These are phyloP conservation scores for Ganoderma resinaceum DNA, from an alignment of 1,284 basidiomycete species.

Conservation along the genomic window DNA sequence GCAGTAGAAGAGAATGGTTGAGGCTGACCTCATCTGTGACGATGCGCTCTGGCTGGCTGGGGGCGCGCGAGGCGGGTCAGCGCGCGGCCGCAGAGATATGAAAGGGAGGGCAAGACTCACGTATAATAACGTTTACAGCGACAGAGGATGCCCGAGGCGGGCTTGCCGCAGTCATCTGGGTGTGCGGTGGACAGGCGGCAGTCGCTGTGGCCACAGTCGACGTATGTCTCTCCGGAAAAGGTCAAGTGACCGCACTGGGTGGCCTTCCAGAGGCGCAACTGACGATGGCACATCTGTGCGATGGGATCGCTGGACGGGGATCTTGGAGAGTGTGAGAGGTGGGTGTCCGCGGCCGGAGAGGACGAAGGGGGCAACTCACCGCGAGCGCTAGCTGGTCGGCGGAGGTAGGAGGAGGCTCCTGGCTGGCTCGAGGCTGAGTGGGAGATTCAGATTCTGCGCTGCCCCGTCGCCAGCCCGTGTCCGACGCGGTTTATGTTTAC, in stretches of 20 bases:
- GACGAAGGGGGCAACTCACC: slow-evolving; percentile 34
- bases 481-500: slow-evolving; percentile 26
- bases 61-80: slow-evolving; percentile 11
- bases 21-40: slow-evolving; percentile 37
- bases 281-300: slow-evolving; percentile 68
- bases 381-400: slow-evolving; percentile 54
- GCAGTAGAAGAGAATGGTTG: not conserved
- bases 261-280: slow-evolving; percentile 59
- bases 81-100: not conserved
- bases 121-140: slow-evolving; percentile 68
- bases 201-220: slow-evolving; percentile 57
- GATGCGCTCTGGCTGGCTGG: slow-evolving; percentile 42
- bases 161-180: slow-evolving; percentile 50
- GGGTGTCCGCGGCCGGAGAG: not conserved
- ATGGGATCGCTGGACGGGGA: slow-evolving; percentile 23
- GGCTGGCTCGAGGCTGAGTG: slow-evolving; percentile 30
- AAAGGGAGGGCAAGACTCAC: slow-evolving; percentile 42
- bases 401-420: slow-evolving; percentile 28
- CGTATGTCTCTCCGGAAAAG: slow-evolving; percentile 53
- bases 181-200: slow-evolving; percentile 61
- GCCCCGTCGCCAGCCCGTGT: slow-evolving; percentile 15
- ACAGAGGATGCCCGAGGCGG: slow-evolving; percentile 52
- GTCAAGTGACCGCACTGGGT: slow-evolving; percentile 60
- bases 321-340: slow-evolving; percentile 13
- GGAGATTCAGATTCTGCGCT: slow-evolving; percentile 30